phyloP scores from a whole-genome alignment of 257 asterid species.

The Paraleonurus japonicus region DNA sequence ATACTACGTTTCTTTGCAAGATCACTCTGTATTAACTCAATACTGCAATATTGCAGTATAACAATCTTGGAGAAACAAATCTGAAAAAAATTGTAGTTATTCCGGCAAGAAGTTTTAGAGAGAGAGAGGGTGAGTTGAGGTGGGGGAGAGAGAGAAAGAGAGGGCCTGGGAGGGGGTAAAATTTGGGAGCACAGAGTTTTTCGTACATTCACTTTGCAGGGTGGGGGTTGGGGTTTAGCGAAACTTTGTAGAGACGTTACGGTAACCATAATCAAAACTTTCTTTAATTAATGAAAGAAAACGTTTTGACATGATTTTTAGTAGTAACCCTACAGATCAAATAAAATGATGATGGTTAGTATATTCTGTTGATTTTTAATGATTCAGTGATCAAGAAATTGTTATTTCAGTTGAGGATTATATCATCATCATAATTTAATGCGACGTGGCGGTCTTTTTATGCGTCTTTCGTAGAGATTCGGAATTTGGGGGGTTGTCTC shows the following conservation, averaged over 20 bases:
- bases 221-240: slow-evolving; percentile 41
- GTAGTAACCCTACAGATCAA: background rate
- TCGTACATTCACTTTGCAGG: slow-evolving; percentile 32
- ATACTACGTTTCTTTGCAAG: slow-evolving; percentile 35
- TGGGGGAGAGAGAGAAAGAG: background rate
- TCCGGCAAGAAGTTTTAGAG: slow-evolving; percentile 38
- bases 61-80: slow-evolving; percentile 25
- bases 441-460: slow-evolving; percentile 5
- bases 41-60: background rate
- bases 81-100: slow-evolving; percentile 22
- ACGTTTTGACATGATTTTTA: slow-evolving; percentile 22
- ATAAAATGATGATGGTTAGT: background rate
- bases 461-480: slow-evolving; percentile 11
- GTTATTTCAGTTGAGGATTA: background rate
- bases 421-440: slow-evolving; percentile 13
- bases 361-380: slow-evolving; percentile 1
- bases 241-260: slow-evolving; percentile 68
- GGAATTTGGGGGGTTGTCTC: slow-evolving; percentile 19
- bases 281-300: slow-evolving; percentile 21
- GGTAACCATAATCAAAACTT: slow-evolving; percentile 40
- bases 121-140: slow-evolving; percentile 26
- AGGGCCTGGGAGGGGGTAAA: slow-evolving; percentile 26
- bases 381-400: slow-evolving; percentile 20
- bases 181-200: slow-evolving; percentile 48
- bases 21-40: slow-evolving; percentile 15